phyloP scores from a whole-genome alignment of 108 stramenopile genomes.

The Cafeteria roenbergensis region DNA sequence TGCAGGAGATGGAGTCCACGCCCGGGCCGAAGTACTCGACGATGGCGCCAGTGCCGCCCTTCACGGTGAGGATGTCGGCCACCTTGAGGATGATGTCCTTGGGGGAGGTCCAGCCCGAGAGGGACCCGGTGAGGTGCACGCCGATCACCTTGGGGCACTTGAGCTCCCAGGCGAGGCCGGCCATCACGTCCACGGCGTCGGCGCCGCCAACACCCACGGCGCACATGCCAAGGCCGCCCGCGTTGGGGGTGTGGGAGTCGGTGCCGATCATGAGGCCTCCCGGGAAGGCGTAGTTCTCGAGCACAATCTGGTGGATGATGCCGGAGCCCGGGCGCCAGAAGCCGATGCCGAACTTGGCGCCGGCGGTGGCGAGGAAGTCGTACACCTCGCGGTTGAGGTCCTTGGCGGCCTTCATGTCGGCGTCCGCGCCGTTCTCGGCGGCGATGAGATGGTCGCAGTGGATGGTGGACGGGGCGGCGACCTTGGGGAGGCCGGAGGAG shows the following conservation, averaged over 20 bases:
- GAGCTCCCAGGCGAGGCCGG: constrained; percentile 38
- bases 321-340: constrained; percentile 37
- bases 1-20: constrained; percentile 34
- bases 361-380: constrained; percentile 33
- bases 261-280: constrained; percentile 39
- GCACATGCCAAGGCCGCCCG: constrained; percentile 35
- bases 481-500: constrained; percentile 37
- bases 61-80: constrained; percentile 36
- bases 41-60: constrained; percentile 38
- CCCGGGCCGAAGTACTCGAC: constrained; percentile 38
- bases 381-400: constrained; percentile 23
- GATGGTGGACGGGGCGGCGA: constrained; percentile 31
- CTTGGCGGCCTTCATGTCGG: constrained; percentile 25
- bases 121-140: constrained; percentile 33
- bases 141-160: constrained; percentile 40
- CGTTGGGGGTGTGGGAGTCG: constrained; percentile 40
- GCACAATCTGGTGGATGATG: constrained; percentile 37
- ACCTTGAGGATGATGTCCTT: constrained; percentile 42
- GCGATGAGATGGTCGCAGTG: constrained; percentile 41
- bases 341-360: constrained; percentile 33
- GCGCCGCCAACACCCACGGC: constrained; percentile 37
- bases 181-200: constrained; percentile 39
- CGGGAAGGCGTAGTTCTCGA: constrained; percentile 41
- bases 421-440: constrained; percentile 27
- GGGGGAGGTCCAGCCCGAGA: constrained; percentile 33